phyloP scores from a whole-genome alignment of 192 early-diverging fungal genomes.

The Coemansia sp. region DNA sequence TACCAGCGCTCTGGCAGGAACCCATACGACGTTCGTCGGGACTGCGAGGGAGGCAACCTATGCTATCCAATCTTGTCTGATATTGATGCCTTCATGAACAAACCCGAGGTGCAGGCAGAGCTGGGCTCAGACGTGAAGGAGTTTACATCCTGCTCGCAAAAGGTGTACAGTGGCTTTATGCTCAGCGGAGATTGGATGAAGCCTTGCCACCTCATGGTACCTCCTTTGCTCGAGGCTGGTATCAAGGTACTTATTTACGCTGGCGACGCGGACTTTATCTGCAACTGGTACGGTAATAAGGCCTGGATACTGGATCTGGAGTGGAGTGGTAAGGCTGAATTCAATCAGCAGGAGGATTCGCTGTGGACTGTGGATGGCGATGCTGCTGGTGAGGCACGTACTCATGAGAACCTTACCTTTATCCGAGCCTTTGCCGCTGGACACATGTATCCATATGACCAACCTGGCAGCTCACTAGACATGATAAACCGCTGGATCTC shows the following conservation, averaged over 20 bases:
- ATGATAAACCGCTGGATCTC: constrained; percentile 86
- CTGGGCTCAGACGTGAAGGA: constrained; percentile 73
- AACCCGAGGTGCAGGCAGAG: constrained; percentile 65
- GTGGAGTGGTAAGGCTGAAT: constrained; percentile 77
- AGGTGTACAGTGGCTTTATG: constrained; percentile 77
- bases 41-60: constrained; percentile 78
- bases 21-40: constrained; percentile 90
- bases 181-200: constrained; percentile 89
- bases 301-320: constrained; percentile 82
- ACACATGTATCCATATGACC: constrained; percentile 94
- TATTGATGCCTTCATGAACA: constrained; percentile 81
- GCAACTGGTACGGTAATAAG: constrained; percentile 90
- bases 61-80: constrained; percentile 85
- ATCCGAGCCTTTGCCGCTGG: constrained; percentile 85
- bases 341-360: constrained; percentile 65
- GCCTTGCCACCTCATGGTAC: constrained; percentile 68
- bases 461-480: constrained; percentile 76
- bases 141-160: constrained; percentile 82
- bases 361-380: constrained; percentile 70
- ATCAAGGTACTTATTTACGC: constrained; percentile 87
- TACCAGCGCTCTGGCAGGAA: constrained; percentile 84
- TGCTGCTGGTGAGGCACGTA: constrained; percentile 66
- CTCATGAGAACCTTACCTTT: constrained; percentile 75
- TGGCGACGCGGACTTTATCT: constrained; percentile 93
- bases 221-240: constrained; percentile 73